A percentile compares a stretch with the other conserved stretches of the same genome.
Evolutionary conservation across 345 rosid species (phyloP).

Genomic region (Linum usitatissimum): DNA sequence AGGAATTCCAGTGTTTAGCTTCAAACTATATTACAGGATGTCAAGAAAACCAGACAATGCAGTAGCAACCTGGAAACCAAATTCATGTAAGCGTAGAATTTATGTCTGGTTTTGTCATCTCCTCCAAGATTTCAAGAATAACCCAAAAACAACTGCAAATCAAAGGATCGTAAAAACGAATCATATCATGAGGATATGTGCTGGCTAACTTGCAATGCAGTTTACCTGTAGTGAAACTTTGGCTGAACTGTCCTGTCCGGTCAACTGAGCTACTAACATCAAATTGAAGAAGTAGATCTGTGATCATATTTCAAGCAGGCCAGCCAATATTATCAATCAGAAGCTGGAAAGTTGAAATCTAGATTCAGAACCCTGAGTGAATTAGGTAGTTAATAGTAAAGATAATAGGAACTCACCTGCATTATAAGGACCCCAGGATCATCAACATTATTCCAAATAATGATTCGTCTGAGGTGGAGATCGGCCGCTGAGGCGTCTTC

Average conservation of each 20-base stretch:
- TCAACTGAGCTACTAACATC: constrained; percentile 70
- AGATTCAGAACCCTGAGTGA: neutral
- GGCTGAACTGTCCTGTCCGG: constrained; percentile 77
- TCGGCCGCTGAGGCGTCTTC: no score
- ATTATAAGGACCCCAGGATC: constrained; percentile 80
- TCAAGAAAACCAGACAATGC: constrained; percentile 1
- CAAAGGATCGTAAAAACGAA: constrained; percentile 5
- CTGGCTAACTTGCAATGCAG: constrained; percentile 8
- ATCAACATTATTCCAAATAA: constrained; percentile 55
- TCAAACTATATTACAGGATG: neutral
- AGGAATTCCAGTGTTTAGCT: neutral
- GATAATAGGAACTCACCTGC: constrained; percentile 46
- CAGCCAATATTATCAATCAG: constrained; percentile 69
- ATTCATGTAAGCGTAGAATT: constrained; percentile 78
- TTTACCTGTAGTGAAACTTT: constrained; percentile 86
- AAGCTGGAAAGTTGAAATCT: constrained; percentile 40
- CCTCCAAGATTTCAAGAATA: constrained; percentile 78
- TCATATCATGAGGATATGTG: neutral
- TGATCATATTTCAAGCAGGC: constrained; percentile 83
- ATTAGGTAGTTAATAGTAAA: neutral
- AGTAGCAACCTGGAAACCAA: constrained; percentile 69
- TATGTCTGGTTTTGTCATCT: constrained; percentile 59
- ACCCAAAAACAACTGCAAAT: constrained; percentile 81
- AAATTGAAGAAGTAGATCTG: constrained; percentile 84
- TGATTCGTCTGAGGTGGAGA: no score